Conservation (phyloP, 2,329 filamentous ascomycete species). For the Gremmenia infestans region DNA sequence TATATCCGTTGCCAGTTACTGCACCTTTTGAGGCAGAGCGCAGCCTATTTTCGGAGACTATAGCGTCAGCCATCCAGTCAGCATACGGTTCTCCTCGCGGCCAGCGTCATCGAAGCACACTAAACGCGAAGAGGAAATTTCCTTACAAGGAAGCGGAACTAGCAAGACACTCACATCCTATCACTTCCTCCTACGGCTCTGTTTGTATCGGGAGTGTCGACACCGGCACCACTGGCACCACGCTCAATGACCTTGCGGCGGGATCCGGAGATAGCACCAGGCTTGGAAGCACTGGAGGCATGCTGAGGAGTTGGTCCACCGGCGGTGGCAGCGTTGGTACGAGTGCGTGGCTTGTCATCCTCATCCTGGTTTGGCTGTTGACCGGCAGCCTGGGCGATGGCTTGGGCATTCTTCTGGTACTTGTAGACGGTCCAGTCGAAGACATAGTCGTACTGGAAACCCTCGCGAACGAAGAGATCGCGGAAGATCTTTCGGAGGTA, state of each 20-base stretch:
- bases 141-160: slow-evolving; percentile 69
- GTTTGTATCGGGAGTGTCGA: slow-evolving; percentile 67
- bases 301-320: slow-evolving; percentile 49
- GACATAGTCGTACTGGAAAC: slow-evolving; percentile 99
- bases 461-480: slow-evolving; percentile 96
- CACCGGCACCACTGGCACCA: slow-evolving; percentile 47
- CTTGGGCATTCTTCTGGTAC: slow-evolving; percentile 98
- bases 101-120: slow-evolving; percentile 71
- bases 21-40: slow-evolving; percentile 74
- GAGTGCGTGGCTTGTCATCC: slow-evolving; percentile 70
- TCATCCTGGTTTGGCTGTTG: slow-evolving; percentile 62
- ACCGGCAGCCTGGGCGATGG: slow-evolving; percentile 77
- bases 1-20: slow-evolving; percentile 42
- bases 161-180: slow-evolving; percentile 85
- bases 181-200: slow-evolving; percentile 75
- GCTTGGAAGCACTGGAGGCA: slow-evolving; percentile 58
- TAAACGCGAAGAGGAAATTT: slow-evolving; percentile 78
- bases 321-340: slow-evolving; percentile 60
- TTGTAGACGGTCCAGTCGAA: slow-evolving; percentile 99
- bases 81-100: slow-evolving; percentile 65
- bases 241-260: slow-evolving; percentile 82
- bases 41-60: slow-evolving; percentile 82
- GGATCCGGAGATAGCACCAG: slow-evolving; percentile 67
- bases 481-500: slow-evolving; percentile 99
- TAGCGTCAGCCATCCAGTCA: slow-evolving; percentile 75